phyloP scores from a whole-genome alignment of 176 grass and related monocot species.

The Secale cereale region DNA sequence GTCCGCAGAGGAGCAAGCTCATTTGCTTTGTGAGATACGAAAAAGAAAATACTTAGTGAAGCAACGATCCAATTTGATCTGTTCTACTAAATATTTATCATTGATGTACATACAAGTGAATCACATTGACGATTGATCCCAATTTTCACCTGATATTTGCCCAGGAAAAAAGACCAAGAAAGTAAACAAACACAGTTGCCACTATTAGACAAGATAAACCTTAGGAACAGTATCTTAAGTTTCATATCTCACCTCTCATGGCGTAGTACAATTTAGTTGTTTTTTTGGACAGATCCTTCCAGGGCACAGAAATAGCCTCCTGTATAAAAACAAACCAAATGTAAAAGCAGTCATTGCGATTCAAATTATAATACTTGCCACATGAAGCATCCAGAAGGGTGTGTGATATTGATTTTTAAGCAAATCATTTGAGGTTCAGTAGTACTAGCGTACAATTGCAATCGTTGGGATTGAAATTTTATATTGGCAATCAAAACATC shows the following conservation, averaged over 20 bases:
- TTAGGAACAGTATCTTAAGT: neutral
- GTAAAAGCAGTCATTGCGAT: neutral
- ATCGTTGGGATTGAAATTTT: neutral
- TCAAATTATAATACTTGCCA: neutral
- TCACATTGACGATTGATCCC: neutral
- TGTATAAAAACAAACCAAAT: slow-evolving; percentile 19
- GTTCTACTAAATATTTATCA: neutral
- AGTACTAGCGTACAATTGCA: neutral
- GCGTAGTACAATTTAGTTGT: slow-evolving; percentile 71
- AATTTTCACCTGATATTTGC: neutral
- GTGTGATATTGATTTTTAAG: neutral
- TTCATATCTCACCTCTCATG: slow-evolving; percentile 56
- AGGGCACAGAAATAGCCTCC: slow-evolving; percentile 79
- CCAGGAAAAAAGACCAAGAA: neutral
- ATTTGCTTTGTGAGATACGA: neutral
- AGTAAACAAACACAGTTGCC: neutral
- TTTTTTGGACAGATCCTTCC: slow-evolving; percentile 70
- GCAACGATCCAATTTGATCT: neutral
- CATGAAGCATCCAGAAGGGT: neutral
- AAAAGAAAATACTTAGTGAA: neutral
- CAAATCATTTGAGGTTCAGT: neutral
- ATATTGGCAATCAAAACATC: neutral
- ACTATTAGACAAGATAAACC: neutral
- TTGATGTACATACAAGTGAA: neutral
- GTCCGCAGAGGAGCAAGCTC: neutral